A percentile compares a stretch with the other conserved stretches of the same genome.
Conservation (phyloP, 345 rosid species). For the Populus ilicifolia region DNA sequence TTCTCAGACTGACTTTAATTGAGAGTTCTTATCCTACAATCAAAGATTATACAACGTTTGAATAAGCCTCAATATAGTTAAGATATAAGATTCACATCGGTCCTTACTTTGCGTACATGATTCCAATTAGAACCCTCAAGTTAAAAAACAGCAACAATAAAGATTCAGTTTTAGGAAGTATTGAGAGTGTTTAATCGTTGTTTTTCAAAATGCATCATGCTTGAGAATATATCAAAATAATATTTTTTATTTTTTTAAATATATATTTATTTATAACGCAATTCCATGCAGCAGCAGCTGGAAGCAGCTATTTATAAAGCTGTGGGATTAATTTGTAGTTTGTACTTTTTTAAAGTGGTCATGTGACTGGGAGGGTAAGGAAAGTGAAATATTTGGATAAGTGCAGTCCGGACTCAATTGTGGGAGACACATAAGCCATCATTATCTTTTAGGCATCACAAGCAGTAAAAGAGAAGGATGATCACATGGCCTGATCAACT, state of each 20-base stretch:
- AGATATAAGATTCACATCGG: neutral
- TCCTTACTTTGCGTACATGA: neutral
- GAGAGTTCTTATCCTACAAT: neutral
- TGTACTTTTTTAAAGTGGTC: neutral
- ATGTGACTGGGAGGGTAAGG: neutral
- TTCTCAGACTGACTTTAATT: neutral
- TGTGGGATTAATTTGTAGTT: neutral
- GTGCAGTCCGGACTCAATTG: neutral
- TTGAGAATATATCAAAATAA: too few species aligned
- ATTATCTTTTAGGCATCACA: conserved; percentile 3
- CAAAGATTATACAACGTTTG: neutral
- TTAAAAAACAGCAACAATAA: too few species aligned
- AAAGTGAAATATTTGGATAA: neutral
- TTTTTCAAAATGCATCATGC: rapidly evolving
- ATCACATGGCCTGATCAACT: neutral
- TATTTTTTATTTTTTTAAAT: too few species aligned
- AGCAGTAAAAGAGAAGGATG: neutral
- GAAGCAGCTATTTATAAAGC: too few species aligned
- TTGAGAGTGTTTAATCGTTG: rapidly evolving
- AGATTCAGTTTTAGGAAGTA: too few species aligned
- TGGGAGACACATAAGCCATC: conserved; percentile 10
- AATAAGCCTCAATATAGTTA: neutral
- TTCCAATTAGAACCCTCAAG: neutral
- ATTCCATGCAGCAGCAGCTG: too few species aligned
- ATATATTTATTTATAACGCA: too few species aligned